Base-by-base conservation (phyloP, 371 early-diverging fungal genomes). In the Sporodiniella umbellata region DNA sequence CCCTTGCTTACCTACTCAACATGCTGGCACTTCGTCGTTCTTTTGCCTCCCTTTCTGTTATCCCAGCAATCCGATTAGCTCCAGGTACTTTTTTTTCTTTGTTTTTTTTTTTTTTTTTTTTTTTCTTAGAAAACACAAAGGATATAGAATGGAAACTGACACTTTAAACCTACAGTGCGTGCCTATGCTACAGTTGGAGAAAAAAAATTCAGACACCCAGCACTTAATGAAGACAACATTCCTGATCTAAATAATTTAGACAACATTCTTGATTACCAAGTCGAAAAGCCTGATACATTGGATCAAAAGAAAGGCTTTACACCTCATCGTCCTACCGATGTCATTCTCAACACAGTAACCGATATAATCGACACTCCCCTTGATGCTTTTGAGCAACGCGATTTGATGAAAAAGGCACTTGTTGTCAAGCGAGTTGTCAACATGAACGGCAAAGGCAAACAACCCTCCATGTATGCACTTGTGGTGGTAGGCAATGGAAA, bases 401-500 rank as follows among this genome's bases (percentile, higher is more conserved):
- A 57, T 53, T 75, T 92, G 38, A 59, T 82, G 54, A 90, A 89
- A 66, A 87, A 85, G 52, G 80, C 89, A 5, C 56, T 93, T 47
- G 75, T 87, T 6, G 79, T 92, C 25, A 87, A 86, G 67, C 84
- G 91, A 45, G 87, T 87, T 2, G 86, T 87, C 48, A 89, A 89
- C 70, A 87, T 89, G 89, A 93, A 92, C 42, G 79, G 83, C 10
- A 90, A 88, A 46, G 94, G 94, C 53, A 91, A 92, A 57, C 76
- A 87, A n/a, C 86, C 83, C 2, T 79, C 81, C 33, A 87, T 92
- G 82, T 93, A 89, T 42, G 95, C 94, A 1, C 62, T 96, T 42
- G 98, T 96, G 1, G 94, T 96, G 1, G 98, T 97, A 1, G 99
- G 98, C 11, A 93, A 97, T 58, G 93, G 94, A 4, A 81, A 85